These are phyloP conservation scores for Tephrocybe rancida DNA, from an alignment of 768 basidiomycete genomes.

Conservation along the genomic window DNA sequence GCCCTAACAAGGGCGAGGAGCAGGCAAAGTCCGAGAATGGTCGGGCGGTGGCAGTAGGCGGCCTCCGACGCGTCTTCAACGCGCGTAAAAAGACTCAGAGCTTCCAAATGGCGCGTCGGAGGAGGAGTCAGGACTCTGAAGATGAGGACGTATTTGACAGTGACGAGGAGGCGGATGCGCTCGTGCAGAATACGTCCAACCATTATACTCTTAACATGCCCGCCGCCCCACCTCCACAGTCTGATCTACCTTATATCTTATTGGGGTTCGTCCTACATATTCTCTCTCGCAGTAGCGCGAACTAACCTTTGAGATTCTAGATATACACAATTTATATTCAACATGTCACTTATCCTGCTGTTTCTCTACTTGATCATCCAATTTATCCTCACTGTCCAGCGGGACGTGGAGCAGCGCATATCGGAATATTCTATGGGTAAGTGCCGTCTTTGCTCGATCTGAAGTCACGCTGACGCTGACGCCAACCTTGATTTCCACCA, in stretches of 20 bases:
- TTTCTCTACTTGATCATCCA: constrained; percentile 85
- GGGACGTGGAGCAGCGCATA: constrained; percentile 87
- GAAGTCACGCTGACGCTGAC: background rate
- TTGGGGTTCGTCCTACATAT: constrained; percentile 64
- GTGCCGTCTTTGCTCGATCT: constrained; percentile 20
- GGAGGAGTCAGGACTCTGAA: constrained; percentile 32
- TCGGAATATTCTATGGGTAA: constrained; percentile 87
- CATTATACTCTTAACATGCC: constrained; percentile 87
- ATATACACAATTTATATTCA: constrained; percentile 95
- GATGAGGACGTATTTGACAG: constrained; percentile 44
- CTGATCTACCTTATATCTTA: constrained; percentile 79
- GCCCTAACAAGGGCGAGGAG: constrained; percentile 55
- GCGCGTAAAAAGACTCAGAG: constrained; percentile 53
- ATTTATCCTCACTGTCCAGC: constrained; percentile 88
- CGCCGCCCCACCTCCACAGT: constrained; percentile 52
- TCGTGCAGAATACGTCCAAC: constrained; percentile 60
- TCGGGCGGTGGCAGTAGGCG: constrained; percentile 65
- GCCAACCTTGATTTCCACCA: background rate
- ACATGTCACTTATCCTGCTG: constrained; percentile 78
- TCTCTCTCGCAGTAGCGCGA: constrained; percentile 5
- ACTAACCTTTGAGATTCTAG: constrained; percentile 38
- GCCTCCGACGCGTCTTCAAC: constrained; percentile 64
- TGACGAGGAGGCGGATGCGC: constrained; percentile 48
- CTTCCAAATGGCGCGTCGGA: constrained; percentile 14
- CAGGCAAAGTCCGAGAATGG: constrained; percentile 34